These are phyloP conservation scores for Yarrowia porcina DNA, from an alignment of 805 yeast genomes.

Conservation along the genomic window DNA sequence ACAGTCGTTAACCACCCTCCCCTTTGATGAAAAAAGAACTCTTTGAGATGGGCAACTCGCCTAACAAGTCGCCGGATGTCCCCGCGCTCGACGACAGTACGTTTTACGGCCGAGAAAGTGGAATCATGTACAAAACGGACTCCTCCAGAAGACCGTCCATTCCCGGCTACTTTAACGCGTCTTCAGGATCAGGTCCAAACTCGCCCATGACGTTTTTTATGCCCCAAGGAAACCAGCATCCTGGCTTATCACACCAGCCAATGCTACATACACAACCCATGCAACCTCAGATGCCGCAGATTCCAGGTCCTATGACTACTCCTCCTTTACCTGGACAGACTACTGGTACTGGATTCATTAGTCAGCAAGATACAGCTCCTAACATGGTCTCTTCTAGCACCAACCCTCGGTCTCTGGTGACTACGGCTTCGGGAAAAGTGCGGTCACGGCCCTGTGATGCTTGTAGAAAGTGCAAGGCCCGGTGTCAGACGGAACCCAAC, in stretches of 20 bases:
- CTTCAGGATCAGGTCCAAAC: not conserved
- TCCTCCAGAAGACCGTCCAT: conserved; percentile 15
- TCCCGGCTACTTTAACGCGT: not conserved
- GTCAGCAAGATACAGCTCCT: too few species aligned
- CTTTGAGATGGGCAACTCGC: not conserved
- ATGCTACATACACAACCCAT: not conserved
- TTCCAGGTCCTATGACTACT: too few species aligned
- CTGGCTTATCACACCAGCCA: not conserved
- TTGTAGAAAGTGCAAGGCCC: conserved; percentile 74
- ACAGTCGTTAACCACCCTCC: too few species aligned
- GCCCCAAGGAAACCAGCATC: not conserved
- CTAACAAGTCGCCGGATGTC: conserved; percentile 11
- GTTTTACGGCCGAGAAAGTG: conserved; percentile 4
- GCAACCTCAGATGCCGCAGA: not conserved
- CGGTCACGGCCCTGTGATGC: conserved; percentile 68
- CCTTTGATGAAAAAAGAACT: not conserved
- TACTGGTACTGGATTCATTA: too few species aligned
- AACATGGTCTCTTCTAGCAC: conserved; percentile 10
- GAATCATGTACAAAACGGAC: conserved; percentile 12
- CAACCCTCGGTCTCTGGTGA: not conserved
- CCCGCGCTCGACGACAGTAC: conserved; percentile 12
- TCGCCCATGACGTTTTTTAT: not conserved
- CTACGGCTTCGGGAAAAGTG: conserved; percentile 25
- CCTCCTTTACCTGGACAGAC: too few species aligned
- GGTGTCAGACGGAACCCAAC: conserved; percentile 64